Evolutionary conservation across 345 rosid genomes (phyloP), one percentile per base, ranked within the genome.

Genomic region (Iberis pinnata): DNA sequence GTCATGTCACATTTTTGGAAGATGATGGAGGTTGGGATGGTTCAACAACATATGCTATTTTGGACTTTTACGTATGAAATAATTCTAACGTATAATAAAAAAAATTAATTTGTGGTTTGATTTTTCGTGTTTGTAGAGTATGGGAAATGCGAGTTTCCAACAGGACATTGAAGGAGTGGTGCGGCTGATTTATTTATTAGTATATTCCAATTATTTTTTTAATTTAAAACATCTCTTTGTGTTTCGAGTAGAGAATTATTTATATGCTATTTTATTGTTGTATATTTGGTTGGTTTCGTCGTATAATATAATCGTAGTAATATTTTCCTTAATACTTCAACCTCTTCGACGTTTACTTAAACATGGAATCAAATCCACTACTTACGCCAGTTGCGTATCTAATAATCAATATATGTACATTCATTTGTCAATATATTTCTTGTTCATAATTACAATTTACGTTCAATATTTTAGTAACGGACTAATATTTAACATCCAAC

Each of bases 61-160:
- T n/a, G n/a, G n/a, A n/a, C n/a, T n/a, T n/a, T n/a, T n/a, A n/a
- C n/a, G n/a, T n/a, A n/a, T n/a, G n/a, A n/a, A n/a, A n/a, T n/a
- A n/a, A n/a, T n/a, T n/a, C n/a, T n/a, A n/a, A n/a, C n/a, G n/a
- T n/a, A n/a, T n/a, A n/a, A n/a, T n/a, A n/a, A n/a, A n/a, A n/a
- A n/a, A 29, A 29, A 2, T 29, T 29, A 29, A 29, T 3, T 29
- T 29, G 33, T 29, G 5, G n/a, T 22, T 22, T 22, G 25, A 2
- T 22, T 22, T 29, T 6, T 29, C 33, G 45, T 46, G 11, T 17
- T 53, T 39, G 18, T 79, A 79, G 89, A 47, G 14, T 79, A 27
- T 57, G 86, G 86, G 14, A 56, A 57, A 10, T 82, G 89, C 53
- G 72, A 71, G 25, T 77, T 71, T 51, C 83, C 83, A 8, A 79